phyloP scores from a whole-genome alignment of 2,329 filamentous ascomycete species.

The Zymoseptoria crescenta region DNA sequence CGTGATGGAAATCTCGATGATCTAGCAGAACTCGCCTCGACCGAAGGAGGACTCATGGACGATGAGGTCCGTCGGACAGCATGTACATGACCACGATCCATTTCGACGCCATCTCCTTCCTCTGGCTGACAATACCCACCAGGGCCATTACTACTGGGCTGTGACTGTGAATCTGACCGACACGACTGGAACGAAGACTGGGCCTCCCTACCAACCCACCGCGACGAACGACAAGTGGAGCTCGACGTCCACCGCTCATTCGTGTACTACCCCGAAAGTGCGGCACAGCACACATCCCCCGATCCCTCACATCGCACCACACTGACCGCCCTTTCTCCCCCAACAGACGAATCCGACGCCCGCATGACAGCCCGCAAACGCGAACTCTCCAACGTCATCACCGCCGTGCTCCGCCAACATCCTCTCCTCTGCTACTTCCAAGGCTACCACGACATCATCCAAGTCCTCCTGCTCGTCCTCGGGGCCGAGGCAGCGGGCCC shows the following conservation, averaged over 20 bases:
- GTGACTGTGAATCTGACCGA: conserved; percentile 22
- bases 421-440: conserved; percentile 93
- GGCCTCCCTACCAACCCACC: conserved; percentile 63
- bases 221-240: conserved; percentile 82
- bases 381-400: conserved; percentile 73
- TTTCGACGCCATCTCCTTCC: not conserved
- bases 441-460: conserved; percentile 96
- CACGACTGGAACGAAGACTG: conserved; percentile 35
- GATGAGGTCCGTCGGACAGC: conserved; percentile 59
- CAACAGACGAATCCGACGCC: conserved; percentile 56
- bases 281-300: conserved; percentile 21
- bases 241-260: conserved; percentile 95
- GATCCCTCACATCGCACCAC: not conserved
- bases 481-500: conserved; percentile 52
- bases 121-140: conserved; percentile 4
- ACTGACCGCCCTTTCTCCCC: conserved; percentile 6
- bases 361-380: conserved; percentile 64
- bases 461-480: conserved; percentile 85
- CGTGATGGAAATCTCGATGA: conserved; percentile 31
- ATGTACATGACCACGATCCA: conserved; percentile 51
- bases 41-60: conserved; percentile 38
- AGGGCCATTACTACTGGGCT: conserved; percentile 56
- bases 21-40: conserved; percentile 37
- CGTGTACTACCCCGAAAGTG: conserved; percentile 86
- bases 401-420: conserved; percentile 67